Conservation (phyloP, 768 basidiomycete genomes). For the Pseudohyphozyma bogoriensis region DNA sequence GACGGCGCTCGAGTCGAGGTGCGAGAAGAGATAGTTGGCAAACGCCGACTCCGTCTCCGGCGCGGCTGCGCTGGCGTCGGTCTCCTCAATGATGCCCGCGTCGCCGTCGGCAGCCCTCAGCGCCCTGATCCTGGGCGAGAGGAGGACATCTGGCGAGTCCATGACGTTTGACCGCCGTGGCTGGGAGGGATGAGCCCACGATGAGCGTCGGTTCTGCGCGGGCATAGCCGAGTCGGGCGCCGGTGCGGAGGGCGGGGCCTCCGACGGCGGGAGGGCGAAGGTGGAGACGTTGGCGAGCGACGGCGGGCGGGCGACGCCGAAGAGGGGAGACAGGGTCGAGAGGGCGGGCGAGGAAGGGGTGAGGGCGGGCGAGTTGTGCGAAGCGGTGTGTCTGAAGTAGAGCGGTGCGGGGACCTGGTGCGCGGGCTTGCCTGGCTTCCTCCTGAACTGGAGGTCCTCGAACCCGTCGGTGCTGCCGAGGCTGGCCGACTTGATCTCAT, state of each 20-base stretch:
- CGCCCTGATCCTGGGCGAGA: conserved; percentile 16
- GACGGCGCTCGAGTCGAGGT: not conserved
- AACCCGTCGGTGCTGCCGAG: not conserved
- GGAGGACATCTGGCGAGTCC: conserved; percentile 8
- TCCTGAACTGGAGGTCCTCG: conserved; percentile 17
- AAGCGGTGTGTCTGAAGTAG: conserved; percentile 26
- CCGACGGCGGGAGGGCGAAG: conserved; percentile 4
- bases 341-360: conserved; percentile 2
- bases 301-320: not conserved
- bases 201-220: conserved; percentile 10
- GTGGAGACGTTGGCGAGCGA: conserved; percentile 9
- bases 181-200: too few relatives aligned
- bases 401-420: conserved; percentile 21
- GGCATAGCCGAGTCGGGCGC: not conserved
- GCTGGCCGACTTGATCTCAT: not conserved
- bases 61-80: not conserved
- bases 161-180: conserved; percentile 2
- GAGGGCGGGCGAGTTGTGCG: conserved; percentile 15
- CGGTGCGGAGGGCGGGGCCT: not conserved
- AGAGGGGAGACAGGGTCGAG: not conserved
- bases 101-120: not conserved
- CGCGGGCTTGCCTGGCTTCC: conserved; percentile 4
- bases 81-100: not conserved
- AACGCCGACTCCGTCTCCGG: conserved; percentile 18
- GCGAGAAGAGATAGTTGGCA: conserved; percentile 28